Percentiles rank a stretch among this genome's conserved stretches.
phyloP scores from a whole-genome alignment of 2,329 filamentous ascomycete genomes.

The Diaporthe australafricana region DNA sequence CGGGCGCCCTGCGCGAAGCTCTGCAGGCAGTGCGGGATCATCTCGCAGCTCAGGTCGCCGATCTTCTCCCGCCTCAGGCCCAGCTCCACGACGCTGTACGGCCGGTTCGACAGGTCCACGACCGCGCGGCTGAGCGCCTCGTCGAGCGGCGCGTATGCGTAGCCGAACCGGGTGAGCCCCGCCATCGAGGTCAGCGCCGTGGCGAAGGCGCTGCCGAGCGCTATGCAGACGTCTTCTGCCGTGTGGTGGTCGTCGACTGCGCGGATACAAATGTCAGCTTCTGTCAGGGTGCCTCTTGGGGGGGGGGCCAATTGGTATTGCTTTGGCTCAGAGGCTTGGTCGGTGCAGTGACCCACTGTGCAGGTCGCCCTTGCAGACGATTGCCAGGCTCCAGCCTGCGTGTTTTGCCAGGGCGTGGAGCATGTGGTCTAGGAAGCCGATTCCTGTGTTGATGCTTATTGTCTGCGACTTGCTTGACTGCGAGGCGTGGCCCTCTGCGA shows the following conservation, averaged over 20 bases:
- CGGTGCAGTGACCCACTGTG: slow-evolving; percentile 73
- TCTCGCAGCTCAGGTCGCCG: slow-evolving; percentile 92
- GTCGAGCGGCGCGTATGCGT: slow-evolving; percentile 92
- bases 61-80: slow-evolving; percentile 92
- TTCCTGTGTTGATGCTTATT: slow-evolving; percentile 90
- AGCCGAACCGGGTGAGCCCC: slow-evolving; percentile 90
- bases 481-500: slow-evolving; percentile 77
- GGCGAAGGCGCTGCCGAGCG: slow-evolving; percentile 88
- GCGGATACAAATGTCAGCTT: background rate
- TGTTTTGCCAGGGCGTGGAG: slow-evolving; percentile 96
- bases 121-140: slow-evolving; percentile 95
- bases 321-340: background rate
- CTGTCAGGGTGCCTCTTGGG: background rate
- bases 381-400: slow-evolving; percentile 88
- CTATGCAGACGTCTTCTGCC: slow-evolving; percentile 93
- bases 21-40: slow-evolving; percentile 96
- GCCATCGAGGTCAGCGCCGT: slow-evolving; percentile 78
- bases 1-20: slow-evolving; percentile 92
- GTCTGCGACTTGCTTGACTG: slow-evolving; percentile 87
- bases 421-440: slow-evolving; percentile 99
- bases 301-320: background rate
- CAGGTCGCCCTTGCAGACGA: slow-evolving; percentile 88
- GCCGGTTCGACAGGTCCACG: slow-evolving; percentile 93
- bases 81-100: slow-evolving; percentile 85
- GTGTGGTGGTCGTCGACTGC: slow-evolving; percentile 98